Percentiles rank a stretch among this genome's conserved stretches.
These are phyloP conservation scores for Naganishia antarctica DNA, from an alignment of 768 basidiomycete genomes.

Conservation along the genomic window DNA sequence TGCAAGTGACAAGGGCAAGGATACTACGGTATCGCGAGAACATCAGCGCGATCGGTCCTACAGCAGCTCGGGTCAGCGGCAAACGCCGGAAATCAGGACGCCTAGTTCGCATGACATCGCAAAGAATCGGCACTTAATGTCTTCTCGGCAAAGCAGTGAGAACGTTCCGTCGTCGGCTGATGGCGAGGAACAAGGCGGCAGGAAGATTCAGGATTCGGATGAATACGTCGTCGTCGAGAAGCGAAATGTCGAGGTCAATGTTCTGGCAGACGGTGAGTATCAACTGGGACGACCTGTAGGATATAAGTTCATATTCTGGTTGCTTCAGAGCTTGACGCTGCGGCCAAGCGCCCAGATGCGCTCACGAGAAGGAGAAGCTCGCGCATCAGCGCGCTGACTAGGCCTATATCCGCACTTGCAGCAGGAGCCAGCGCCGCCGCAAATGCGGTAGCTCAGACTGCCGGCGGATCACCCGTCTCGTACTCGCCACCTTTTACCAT, in stretches of 20 bases:
- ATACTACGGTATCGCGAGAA: neutral
- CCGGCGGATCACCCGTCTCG: slow-evolving; percentile 36
- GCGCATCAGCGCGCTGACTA: slow-evolving; percentile 38
- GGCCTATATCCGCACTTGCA: slow-evolving; percentile 43
- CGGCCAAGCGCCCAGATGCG: slow-evolving; percentile 43
- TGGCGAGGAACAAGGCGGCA: slow-evolving; percentile 3
- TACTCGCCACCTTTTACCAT: slow-evolving; percentile 48
- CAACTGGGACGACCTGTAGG: neutral
- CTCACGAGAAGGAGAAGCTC: slow-evolving; percentile 48
- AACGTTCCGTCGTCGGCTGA: too few species aligned
- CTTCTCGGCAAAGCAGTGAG: neutral
- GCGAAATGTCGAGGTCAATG: slow-evolving; percentile 84
- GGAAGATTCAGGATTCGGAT: slow-evolving; percentile 20
- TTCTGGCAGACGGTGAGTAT: slow-evolving; percentile 76
- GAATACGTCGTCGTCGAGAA: slow-evolving; percentile 96
- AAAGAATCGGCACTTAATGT: neutral
- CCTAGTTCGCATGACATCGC: slow-evolving; percentile 6
- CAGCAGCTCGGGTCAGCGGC: neutral
- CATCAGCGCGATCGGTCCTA: slow-evolving; percentile 4
- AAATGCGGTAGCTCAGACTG: slow-evolving; percentile 4
- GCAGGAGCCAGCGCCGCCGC: slow-evolving; percentile 26
- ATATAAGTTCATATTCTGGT: neutral
- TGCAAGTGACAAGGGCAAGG: slow-evolving; percentile 29
- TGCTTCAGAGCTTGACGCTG: slow-evolving; percentile 50
- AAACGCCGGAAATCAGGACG: slow-evolving; percentile 4